Base-by-base conservation (phyloP, 2,329 filamentous ascomycete species). In the Domatiomyces catenatus region DNA sequence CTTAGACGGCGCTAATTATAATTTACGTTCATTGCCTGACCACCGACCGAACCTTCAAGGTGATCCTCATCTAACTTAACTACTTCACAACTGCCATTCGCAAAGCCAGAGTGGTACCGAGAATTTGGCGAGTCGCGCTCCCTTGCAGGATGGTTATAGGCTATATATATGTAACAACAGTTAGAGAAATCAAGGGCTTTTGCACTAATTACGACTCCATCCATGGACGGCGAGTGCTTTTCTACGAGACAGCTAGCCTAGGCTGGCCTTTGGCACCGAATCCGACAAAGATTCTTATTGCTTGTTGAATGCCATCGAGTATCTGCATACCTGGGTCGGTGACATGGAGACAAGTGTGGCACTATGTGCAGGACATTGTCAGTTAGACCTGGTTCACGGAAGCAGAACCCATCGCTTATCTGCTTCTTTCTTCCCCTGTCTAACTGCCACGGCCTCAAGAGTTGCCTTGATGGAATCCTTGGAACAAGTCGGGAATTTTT, bases 381-480 rank as follows among this genome's bases (percentile, higher is more conserved):
- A 12, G 15, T 12, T 12, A 39, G 32, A 39, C 32, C 8, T 15
- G 5, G 12, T 39, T 39, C 32, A 39, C 10, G 32, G 10, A 46
- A 53, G 26, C 54, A 75, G 66, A 48, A 72, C 73, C 80, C 82
- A 84, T 58, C 73, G 74, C 70, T 84, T 84, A 56, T 81, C 81
- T 56, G 66, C 76, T 66, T 71, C 76, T 56, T 74, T 83, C 60
- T 72, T 73, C 54, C 74, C 80, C 49, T 79, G 73, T 42, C 82
- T 74, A 44, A 75, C 73, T 8, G 86, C 86, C 48, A 85, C 70
- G 8, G 68, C 67, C 53, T 79, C 79, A 18, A 92, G 68, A 0
- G 84, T 89, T 49, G 79, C 76, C 61, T 80, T 84, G 58, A 93
- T 79, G 20, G 80, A 76, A 18, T 79, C 77, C 59, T 82, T 86